These are phyloP conservation scores for Gardenia jasminoides DNA, from an alignment of 257 asterid genomes.

Conservation along the genomic window DNA sequence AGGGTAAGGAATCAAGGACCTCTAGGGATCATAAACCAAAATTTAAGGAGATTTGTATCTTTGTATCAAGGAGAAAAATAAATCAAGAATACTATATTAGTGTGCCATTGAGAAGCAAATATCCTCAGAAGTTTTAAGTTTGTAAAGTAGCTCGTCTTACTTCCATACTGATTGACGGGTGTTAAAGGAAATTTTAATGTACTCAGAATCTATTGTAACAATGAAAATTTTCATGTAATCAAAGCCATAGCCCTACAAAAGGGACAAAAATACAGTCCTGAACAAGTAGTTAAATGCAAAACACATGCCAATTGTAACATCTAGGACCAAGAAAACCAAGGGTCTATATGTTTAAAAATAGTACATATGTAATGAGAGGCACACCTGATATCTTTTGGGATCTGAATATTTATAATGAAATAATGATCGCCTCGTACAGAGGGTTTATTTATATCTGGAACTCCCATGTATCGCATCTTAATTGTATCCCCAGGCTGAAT, in stretches of 20 bases:
- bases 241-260: background rate
- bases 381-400: constrained; percentile 80
- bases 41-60: background rate
- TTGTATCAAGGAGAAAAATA: background rate
- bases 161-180: background rate
- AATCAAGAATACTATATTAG: background rate
- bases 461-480: constrained; percentile 72
- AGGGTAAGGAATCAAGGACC: background rate
- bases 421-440: constrained; percentile 81
- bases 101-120: background rate
- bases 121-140: too few relatives aligned
- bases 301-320: background rate
- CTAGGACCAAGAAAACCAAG: background rate
- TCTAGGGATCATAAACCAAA: background rate
- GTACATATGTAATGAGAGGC: constrained; percentile 9
- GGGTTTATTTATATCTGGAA: constrained; percentile 76
- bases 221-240: background rate
- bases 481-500: constrained; percentile 83
- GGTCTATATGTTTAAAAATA: background rate
- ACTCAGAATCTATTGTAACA: background rate
- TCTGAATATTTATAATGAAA: constrained; percentile 71
- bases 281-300: constrained; percentile 12
- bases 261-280: background rate
- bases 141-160: too few relatives aligned
- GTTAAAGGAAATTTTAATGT: background rate